These are phyloP conservation scores for Populus simonii DNA, from an alignment of 345 rosid genomes.

Conservation along the genomic window DNA sequence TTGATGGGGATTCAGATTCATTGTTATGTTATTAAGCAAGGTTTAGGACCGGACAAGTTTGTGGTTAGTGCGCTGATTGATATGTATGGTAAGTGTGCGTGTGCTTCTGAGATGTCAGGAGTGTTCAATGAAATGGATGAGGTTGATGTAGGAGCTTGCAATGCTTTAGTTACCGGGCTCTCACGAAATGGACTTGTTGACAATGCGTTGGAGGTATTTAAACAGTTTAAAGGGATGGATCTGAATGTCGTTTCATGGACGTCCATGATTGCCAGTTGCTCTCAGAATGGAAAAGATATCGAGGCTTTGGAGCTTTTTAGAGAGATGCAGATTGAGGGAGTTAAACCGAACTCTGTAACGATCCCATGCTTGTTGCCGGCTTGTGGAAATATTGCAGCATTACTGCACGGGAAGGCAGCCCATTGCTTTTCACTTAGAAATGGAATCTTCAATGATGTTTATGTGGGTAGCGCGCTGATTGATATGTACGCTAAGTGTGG, in stretches of 20 bases:
- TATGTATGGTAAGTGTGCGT: conserved; percentile 58
- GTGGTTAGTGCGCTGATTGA: conserved; percentile 47
- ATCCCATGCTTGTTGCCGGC: conserved; percentile 68
- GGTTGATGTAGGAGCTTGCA: conserved; percentile 51
- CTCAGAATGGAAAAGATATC: conserved; percentile 61
- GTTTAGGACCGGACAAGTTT: conserved; percentile 37
- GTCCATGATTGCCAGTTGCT: conserved; percentile 55
- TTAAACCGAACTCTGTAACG: conserved; percentile 59
- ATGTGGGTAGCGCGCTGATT: conserved; percentile 63
- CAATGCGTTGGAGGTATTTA: conserved; percentile 47
- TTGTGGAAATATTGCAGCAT: conserved; percentile 64
- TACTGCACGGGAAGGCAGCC: conserved; percentile 54
- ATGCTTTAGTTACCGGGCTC: conserved; percentile 54
- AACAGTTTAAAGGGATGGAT: conserved; percentile 37
- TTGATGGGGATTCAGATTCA: conserved; percentile 52
- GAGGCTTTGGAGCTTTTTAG: conserved; percentile 57
- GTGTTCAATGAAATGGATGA: conserved; percentile 36
- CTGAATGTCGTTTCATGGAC: conserved; percentile 69
- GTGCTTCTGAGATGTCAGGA: conserved; percentile 33
- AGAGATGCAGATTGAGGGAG: conserved; percentile 57
- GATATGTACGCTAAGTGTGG: conserved; percentile 88
- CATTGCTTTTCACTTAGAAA: conserved; percentile 53
- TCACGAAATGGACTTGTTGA: conserved; percentile 55
- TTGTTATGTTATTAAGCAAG: conserved; percentile 42
- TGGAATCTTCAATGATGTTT: conserved; percentile 44